phyloP scores from a whole-genome alignment of 371 early-diverging fungal genomes.

The Syncephalastrum sp. region DNA sequence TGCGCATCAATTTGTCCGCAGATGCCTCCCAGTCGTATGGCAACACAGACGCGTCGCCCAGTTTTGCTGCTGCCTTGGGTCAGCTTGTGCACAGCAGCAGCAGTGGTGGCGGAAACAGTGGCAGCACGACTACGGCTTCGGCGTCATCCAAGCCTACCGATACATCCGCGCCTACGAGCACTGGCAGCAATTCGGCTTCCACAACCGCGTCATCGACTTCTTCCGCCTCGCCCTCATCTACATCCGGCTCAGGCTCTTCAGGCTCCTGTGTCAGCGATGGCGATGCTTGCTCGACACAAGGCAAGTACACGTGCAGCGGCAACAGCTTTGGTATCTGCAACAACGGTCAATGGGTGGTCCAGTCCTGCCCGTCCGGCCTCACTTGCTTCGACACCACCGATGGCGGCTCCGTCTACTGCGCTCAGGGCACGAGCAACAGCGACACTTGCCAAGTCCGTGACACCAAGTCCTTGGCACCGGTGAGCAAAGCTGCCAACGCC shows the following conservation, averaged over 20 bases:
- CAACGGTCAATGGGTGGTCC: constrained; percentile 2
- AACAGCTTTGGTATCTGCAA: constrained; percentile 11
- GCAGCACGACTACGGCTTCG: too few relatives aligned
- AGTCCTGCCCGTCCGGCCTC: constrained; percentile 4
- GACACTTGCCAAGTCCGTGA: too few relatives aligned
- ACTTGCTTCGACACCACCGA: constrained; percentile 26
- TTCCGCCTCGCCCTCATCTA: constrained; percentile 12
- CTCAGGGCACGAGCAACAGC: neutral
- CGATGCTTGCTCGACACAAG: constrained; percentile 12
- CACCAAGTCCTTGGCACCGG: neutral
- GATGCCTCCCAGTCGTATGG: constrained; percentile 46
- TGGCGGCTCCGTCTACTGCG: constrained; percentile 36
- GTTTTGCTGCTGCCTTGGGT: constrained; percentile 34
- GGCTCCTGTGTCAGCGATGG: constrained; percentile 13
- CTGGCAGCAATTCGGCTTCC: too few relatives aligned
- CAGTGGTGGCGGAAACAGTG: too few relatives aligned
- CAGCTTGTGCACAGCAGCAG: constrained; percentile 18
- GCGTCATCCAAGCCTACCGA: too few relatives aligned
- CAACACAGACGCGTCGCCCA: constrained; percentile 27
- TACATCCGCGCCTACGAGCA: too few relatives aligned
- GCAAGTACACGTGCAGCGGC: constrained; percentile 11
- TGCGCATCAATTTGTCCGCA: neutral
- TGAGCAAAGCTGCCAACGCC: neutral
- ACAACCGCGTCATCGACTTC: too few relatives aligned
- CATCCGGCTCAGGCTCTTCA: constrained; percentile 3